Evolutionary conservation across 805 yeast genomes (phyloP).

Genomic region (Brettanomyces sp.): DNA sequence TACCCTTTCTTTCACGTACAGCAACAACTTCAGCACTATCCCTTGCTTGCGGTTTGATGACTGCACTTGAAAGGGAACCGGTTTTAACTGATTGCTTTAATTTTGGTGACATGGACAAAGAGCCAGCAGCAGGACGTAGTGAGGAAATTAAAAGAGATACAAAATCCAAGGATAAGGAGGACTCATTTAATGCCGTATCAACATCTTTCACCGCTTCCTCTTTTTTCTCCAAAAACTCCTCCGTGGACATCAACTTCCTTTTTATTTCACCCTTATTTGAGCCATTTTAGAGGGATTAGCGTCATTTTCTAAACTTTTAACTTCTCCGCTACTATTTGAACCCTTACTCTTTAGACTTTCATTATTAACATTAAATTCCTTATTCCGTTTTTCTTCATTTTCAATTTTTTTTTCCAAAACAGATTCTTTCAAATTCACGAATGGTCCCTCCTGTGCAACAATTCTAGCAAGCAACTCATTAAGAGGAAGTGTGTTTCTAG

Average conservation of each 20-base stretch:
- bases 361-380: constrained; percentile 8
- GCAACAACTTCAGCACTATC: constrained; percentile 11
- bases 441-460: constrained; percentile 27
- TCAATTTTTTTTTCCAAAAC: constrained; percentile 24
- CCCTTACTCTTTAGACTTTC: constrained; percentile 13
- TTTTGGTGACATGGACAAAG: constrained; percentile 81
- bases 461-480: constrained; percentile 8
- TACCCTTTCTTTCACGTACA: constrained; percentile 12
- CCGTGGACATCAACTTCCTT: constrained; percentile 18
- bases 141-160: constrained; percentile 75
- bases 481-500: constrained; percentile 8
- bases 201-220: constrained; percentile 43
- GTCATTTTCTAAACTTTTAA: not conserved
- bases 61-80: constrained; percentile 57
- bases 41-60: constrained; percentile 20
- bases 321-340: not conserved
- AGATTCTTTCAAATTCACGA: constrained; percentile 49
- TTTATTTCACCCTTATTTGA: constrained; percentile 9
- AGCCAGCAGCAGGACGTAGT: constrained; percentile 76
- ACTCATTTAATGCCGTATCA: constrained; percentile 72
- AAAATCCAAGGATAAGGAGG: constrained; percentile 80
- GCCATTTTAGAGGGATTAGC: not conserved
- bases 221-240: constrained; percentile 40
- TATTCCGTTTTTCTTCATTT: constrained; percentile 7
- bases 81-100: constrained; percentile 63